Evolutionary conservation across 352 stramenopile genomes (phyloP), one percentile per base, ranked within the genome.

Genomic region (Phytophthora foliorum): DNA sequence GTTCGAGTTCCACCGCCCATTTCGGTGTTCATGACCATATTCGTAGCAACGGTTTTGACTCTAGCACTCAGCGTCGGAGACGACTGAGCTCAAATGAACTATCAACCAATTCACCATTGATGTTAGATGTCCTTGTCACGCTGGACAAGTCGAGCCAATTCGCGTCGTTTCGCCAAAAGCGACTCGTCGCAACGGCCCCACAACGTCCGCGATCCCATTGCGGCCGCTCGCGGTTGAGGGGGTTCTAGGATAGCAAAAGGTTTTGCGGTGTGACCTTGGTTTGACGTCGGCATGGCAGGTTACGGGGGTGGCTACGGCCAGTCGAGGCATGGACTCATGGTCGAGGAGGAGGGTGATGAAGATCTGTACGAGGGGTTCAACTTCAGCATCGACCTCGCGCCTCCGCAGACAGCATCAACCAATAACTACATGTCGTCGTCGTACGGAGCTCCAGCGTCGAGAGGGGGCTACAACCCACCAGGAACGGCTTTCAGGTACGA

Each of bases 351-450:
- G n/a, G 84, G 91, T 4, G 84, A 97, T 27, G 89, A 96, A 53
- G 90, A 97, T 58, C 72, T 97, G 51, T 97, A 97, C 71, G 89
- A 95, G 59, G 90, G 86, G n/a, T 97, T 95, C 72, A 95, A 96
- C 80, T 95, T 94, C 60, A 90, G 79, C 56, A 95, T 96, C 67
- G 81, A 96, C 48, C 77, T 93, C 24, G 86, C 85, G 3, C 86
- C 86, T 32, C 84, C 84, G 21, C 84, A 93, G 67, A 93, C 86
- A 2, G 83, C 85, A 48, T 78, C 83, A 16, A 83, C 70, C 24
- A 87, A 59, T 50, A 80, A 75, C 27, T 93, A 85, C 67, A 78
- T 86, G 45, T 56, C 72, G 7, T 89, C 81, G 6, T 84, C 84
- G 6, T 92, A 92, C 42, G 85, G 85, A 29, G 74, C 71, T 13